Conservation (phyloP, 352 stramenopile genomes). For the Phytophthora tentaculata region DNA sequence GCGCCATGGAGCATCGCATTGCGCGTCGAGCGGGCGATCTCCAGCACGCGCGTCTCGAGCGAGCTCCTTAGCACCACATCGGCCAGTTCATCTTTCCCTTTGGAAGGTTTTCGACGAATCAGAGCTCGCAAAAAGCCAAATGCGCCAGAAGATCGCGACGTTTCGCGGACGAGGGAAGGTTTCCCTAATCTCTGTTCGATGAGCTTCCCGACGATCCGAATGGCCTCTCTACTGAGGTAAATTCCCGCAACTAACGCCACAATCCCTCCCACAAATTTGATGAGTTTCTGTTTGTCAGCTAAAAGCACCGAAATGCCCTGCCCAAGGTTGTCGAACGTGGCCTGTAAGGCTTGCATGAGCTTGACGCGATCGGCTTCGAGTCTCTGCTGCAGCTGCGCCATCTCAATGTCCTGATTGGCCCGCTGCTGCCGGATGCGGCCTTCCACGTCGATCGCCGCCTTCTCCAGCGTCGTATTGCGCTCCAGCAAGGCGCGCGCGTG, state of each 20-base stretch:
- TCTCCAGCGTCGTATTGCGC: slow-evolving; percentile 66
- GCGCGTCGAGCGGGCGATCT: slow-evolving; percentile 65
- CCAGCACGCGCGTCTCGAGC: slow-evolving; percentile 67
- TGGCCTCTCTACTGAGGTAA: slow-evolving; percentile 66
- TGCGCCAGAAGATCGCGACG: slow-evolving; percentile 55
- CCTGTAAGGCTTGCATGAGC: slow-evolving; percentile 67
- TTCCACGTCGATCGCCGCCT: slow-evolving; percentile 68
- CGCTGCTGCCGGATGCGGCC: slow-evolving; percentile 74
- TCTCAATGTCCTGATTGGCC: slow-evolving; percentile 76
- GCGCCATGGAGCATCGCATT: slow-evolving; percentile 69
- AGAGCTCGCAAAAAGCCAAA: slow-evolving; percentile 46
- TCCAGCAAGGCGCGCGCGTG: slow-evolving; percentile 56
- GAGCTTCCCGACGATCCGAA: slow-evolving; percentile 63
- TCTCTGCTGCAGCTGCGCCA: slow-evolving; percentile 60
- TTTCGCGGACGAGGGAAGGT: slow-evolving; percentile 75
- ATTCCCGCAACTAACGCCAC: slow-evolving; percentile 62
- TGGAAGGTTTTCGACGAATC: slow-evolving; percentile 30
- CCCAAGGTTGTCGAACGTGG: slow-evolving; percentile 76
- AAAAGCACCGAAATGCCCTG: slow-evolving; percentile 59
- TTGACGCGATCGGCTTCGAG: slow-evolving; percentile 73
- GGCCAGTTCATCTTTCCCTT: slow-evolving; percentile 50
- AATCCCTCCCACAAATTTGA: slow-evolving; percentile 63
- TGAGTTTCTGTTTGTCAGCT: slow-evolving; percentile 65
- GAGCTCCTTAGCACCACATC: slow-evolving; percentile 64
- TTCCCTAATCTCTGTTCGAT: slow-evolving; percentile 75